A percentile compares a stretch with the other conserved stretches of the same genome.
phyloP scores from a whole-genome alignment of 805 yeast species.

The Maudiozyma saulgeensis region DNA sequence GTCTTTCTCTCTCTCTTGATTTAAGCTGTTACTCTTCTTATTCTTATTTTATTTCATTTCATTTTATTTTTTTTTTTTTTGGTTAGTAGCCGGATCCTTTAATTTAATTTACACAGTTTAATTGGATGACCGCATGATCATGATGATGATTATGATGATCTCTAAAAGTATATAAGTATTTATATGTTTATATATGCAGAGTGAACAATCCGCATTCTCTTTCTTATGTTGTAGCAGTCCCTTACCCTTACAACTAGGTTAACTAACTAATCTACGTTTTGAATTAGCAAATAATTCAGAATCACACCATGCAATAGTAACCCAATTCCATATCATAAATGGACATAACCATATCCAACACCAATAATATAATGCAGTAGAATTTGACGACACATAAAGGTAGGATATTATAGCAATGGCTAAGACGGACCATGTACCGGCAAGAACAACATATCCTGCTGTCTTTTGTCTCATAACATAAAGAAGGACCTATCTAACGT shows the following conservation, averaged over 20 bases:
- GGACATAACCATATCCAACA: constrained; percentile 22
- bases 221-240: too few relatives aligned
- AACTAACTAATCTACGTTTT: constrained; percentile 6
- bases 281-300: constrained; percentile 26
- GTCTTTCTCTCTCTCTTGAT: too few relatives aligned
- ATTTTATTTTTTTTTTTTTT: too few relatives aligned
- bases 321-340: constrained; percentile 27
- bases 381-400: constrained; percentile 7
- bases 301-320: constrained; percentile 28
- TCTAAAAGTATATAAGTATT: neutral
- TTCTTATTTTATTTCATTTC: too few relatives aligned
- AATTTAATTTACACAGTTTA: neutral
- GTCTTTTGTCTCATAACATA: constrained; percentile 12
- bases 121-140: too few relatives aligned
- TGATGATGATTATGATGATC: too few relatives aligned
- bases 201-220: too few relatives aligned
- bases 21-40: too few relatives aligned
- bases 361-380: constrained; percentile 20
- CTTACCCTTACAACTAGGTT: neutral
- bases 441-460: constrained; percentile 11
- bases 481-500: neutral
- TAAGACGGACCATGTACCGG: constrained; percentile 14
- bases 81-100: too few relatives aligned
- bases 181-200: too few relatives aligned
- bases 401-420: constrained; percentile 8